Evolutionary conservation across 2,329 filamentous ascomycete species (phyloP), one percentile per base, ranked within the genome.

Genomic region (Colletotrichum sublineola): DNA sequence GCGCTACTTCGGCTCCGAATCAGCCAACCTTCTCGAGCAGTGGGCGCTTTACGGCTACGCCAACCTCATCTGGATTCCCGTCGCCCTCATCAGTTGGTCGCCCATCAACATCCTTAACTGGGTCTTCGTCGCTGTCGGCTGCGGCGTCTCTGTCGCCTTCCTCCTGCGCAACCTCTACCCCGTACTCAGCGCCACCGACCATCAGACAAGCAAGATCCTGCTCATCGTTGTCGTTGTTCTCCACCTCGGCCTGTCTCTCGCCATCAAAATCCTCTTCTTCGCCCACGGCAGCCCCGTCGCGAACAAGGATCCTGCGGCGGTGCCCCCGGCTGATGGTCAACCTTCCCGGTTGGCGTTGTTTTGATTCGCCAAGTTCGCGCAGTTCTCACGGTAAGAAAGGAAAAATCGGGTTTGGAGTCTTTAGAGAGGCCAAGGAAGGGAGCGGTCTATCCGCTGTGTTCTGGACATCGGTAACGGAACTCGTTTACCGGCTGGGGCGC

Each of bases 211-310:
- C 83, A 97, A 97, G 88, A 87, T 94, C 31, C 84, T 99, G 74
- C 87, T 99, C 72, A 86, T 98, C 64, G 85, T 96, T 31, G 95
- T 99, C 36, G 88, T 98, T 40, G 88, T 89, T 40, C 86, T 98
- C 74, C 96, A 99, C 84, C 92, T 95, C 38, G 96, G 93, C n/a
- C 86, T 99, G 76, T 90, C 96, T 1, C 90, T 98, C 77, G 94
- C 96, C 5, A 98, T 99, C 83, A 98, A 98, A 88, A 92, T 98
- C 71, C 84, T 98, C 38, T 98, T 98, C 88, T 99, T 99, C 83
- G 95, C 95, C 76, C 91, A 94, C 76, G 91, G 88, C 61, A 94
- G 92, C 82, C 89, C 90, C 15, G 74, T 74, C 15, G 71, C 73
- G 18, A 63, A 44, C 55, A 70, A 71, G 48, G 55, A 63, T 31